Evolutionary conservation across 768 basidiomycete species (phyloP), one percentile per base, ranked within the genome.

Genomic region (Cytidiella melzeri): DNA sequence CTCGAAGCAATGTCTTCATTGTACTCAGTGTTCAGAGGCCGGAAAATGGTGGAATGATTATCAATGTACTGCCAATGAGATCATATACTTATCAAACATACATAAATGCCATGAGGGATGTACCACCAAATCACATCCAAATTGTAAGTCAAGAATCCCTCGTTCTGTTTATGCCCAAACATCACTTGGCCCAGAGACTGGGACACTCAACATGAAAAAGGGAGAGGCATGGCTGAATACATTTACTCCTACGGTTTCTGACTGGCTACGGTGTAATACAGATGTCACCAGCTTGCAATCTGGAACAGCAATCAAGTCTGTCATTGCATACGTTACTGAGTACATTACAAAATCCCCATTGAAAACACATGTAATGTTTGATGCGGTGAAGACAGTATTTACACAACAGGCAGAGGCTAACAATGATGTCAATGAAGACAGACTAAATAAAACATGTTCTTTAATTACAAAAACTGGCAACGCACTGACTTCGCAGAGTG

Each of bases 281-380:
- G 71, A 73, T 57, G 63, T 70, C 0, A 68, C 70, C 0, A 65
- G 65, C 47, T 43, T 73, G 1, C 40, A 65, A 13, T 72, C 69
- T 23, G 72, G 72, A 0, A 74, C 72, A 1, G 58, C 67, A 0
- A 62, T 75, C 1, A 71, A 72, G 44, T 62, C 68, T 18, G 60
- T 70, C 2, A 50, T 72, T 0, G 56, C 64, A 19, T 73, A 73
- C 58, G 61, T 73, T 0, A 62, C 72, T 4, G 70, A 76, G 28
- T 76, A 76, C 55, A 62, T 75, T 0, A 73, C 69, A 0, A 76
- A 76, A 53, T 39, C 61, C 0, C 40, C 60, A 1, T 52, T 75
- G 12, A 74, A 73, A 43, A 70, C 68, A 0, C 62, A 70, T 53
- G 57, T 58, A 12, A 61, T 71, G 25, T 72, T 74, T 59, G 58